Evolutionary conservation across 1,284 basidiomycete genomes (phyloP).

Genomic region (Violaceomyces palustris): DNA sequence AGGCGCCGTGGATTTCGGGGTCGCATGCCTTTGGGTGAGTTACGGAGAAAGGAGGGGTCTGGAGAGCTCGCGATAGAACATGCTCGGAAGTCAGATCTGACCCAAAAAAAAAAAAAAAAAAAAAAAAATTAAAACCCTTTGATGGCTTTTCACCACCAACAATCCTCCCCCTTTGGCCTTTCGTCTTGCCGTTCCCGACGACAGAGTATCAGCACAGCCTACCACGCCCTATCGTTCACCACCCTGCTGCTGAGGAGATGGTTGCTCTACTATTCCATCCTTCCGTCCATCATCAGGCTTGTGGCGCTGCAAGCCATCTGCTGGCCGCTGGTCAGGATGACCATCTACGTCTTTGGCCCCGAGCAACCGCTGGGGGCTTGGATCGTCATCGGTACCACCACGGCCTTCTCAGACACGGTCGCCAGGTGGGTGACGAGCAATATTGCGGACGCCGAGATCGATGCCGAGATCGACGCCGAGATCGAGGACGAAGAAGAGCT

Average conservation of each 20-base stretch:
- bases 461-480: slow-evolving; percentile 20
- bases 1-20: slow-evolving; percentile 31
- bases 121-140: too few relatives aligned
- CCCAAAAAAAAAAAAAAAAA: too few relatives aligned
- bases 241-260: slow-evolving; percentile 74
- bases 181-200: slow-evolving; percentile 2
- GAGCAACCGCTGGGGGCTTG: slow-evolving; percentile 68
- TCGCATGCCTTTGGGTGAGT: slow-evolving; percentile 41
- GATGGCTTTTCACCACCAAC: too few relatives aligned
- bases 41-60: too few relatives aligned
- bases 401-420: slow-evolving; percentile 53
- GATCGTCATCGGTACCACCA: slow-evolving; percentile 75
- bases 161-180: too few relatives aligned
- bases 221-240: slow-evolving; percentile 72
- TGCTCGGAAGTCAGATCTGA: too few relatives aligned
- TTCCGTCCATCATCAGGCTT: slow-evolving; percentile 73
- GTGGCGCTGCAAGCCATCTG: slow-evolving; percentile 75
- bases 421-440: slow-evolving; percentile 51
- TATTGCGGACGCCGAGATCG: slow-evolving; percentile 41
- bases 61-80: not conserved
- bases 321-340: slow-evolving; percentile 78
- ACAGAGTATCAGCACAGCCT: slow-evolving; percentile 67
- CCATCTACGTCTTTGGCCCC: slow-evolving; percentile 64
- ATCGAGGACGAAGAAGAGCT: slow-evolving; percentile 9
- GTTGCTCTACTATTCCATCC: slow-evolving; percentile 72